Evolutionary conservation across 169 alveolate genomes (phyloP).

Genomic region (Plasmodium blacklocki): DNA sequence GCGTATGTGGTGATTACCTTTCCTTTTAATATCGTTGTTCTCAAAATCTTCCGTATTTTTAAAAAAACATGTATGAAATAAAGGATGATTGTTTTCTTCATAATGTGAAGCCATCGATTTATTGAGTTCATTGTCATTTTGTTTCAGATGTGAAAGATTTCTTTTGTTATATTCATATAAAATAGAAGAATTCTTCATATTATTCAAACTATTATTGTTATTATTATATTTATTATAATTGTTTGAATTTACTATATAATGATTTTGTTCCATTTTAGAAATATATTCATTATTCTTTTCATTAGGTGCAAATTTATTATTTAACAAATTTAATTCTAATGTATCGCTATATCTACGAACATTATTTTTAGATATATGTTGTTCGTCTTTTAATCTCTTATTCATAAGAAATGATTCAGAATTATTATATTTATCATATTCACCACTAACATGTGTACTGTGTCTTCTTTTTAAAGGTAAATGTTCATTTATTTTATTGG

Average conservation of each 20-base stretch:
- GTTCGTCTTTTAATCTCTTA: neutral
- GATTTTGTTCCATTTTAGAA: no score
- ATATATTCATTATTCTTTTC: no score
- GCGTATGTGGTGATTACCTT: conserved; percentile 4
- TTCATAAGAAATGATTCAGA: conserved; percentile 22
- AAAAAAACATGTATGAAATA: conserved; percentile 33
- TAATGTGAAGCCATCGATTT: neutral
- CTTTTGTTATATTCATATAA: conserved; percentile 8
- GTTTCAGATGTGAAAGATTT: neutral
- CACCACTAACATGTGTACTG: conserved; percentile 35
- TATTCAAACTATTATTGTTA: neutral
- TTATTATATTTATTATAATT: no score
- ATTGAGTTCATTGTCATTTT: neutral
- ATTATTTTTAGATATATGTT: conserved; percentile 9
- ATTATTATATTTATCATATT: conserved; percentile 25
- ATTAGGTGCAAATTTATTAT: neutral
- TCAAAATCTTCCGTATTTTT: conserved; percentile 51
- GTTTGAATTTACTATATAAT: no score
- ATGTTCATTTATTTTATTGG: neutral
- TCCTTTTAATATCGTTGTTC: conserved; percentile 37
- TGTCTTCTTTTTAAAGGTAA: conserved; percentile 64
- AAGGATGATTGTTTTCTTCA: conserved; percentile 20
- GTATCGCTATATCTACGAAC: conserved; percentile 61
- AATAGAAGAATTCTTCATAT: neutral
- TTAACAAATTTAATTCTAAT: conserved; percentile 1